Conservation (phyloP, 148 eudicot genomes). For the Persicaria maculosa region DNA sequence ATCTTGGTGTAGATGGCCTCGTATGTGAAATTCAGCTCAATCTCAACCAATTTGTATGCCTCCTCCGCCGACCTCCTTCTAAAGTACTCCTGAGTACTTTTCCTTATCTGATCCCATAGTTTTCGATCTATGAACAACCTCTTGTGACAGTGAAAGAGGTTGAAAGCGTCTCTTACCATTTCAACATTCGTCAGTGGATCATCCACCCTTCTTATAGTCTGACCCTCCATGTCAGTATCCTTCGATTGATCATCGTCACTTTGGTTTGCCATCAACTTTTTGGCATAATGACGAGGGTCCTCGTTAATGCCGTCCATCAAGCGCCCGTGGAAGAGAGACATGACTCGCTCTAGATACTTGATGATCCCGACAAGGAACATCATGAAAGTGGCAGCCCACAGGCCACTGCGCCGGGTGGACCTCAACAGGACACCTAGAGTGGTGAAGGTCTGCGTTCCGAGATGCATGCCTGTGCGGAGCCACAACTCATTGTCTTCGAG, state of each 20-base stretch:
- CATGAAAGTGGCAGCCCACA: slow-evolving; percentile 12
- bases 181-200: slow-evolving; percentile 14
- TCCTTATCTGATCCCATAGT: slow-evolving; percentile 25
- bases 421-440: background rate
- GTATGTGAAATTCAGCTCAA: slow-evolving; percentile 41
- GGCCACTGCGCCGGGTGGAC: background rate
- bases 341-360: slow-evolving; percentile 20
- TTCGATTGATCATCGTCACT: no score
- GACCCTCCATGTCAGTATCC: background rate
- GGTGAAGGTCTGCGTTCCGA: background rate
- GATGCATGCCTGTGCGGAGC: background rate
- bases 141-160: slow-evolving; percentile 29
- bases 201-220: no score
- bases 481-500: slow-evolving; percentile 6
- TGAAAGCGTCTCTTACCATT: slow-evolving; percentile 27
- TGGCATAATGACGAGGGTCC: background rate
- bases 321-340: slow-evolving; percentile 14
- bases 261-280: no score
- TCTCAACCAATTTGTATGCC: slow-evolving; percentile 41
- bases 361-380: slow-evolving; percentile 19
- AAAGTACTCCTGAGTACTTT: slow-evolving; percentile 37
- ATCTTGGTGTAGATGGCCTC: slow-evolving; percentile 42
- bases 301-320: background rate
- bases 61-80: slow-evolving; percentile 21
- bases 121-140: slow-evolving; percentile 39